Base-by-base conservation (phyloP, 768 basidiomycete genomes). In the Lentinula raphanica region DNA sequence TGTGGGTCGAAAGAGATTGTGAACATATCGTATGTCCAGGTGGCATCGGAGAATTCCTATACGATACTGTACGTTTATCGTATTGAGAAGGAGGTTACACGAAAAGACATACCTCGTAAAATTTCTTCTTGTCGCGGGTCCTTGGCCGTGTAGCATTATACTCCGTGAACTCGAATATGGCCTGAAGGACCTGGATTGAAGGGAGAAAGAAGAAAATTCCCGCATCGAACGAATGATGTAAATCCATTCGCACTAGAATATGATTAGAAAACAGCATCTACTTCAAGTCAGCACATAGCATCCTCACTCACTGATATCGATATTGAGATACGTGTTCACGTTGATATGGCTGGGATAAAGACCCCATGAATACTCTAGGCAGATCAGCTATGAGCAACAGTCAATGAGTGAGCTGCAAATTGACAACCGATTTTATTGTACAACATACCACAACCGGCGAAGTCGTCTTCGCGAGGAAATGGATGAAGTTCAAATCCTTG, bases 121-220 rank as follows among this genome's bases (percentile, higher is more conserved):
- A 56, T n/a, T n/a, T n/a, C n/a, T n/a, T 21, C 44, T 45, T 56
- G 28, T 56, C 54, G 25, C 38, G 3, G 9, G 54, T 56, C 29
- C 27, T 19, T n/a, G n/a, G n/a, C 12, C 32, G 42, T 17, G 23
- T 2, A 1, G 40, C n/a, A 35, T 56, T 56, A 19, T 19, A 40
- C 31, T 56, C 39, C 13, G 54, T 56, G 17, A 44, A 56, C 17
- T 25, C 42, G 29, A 56, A 40, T 4, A 56, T 56, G 11, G 25
- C n/a, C 17, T 12, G 21, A 19, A 42, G 39, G 17, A 45, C 39
- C 6, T 11, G 21, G 15, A 28, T 5, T 13, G 27, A 25, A 13
- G 54, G 54, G 3, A 55, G 32, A 27, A 55, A 56, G 11, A 56
- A 42, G 27, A 56, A 56, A 44, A 42, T 25, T 42, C 39, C 54